phyloP scores from a whole-genome alignment of 2,329 filamentous ascomycete genomes.

The Pestalotiopsis sp. region DNA sequence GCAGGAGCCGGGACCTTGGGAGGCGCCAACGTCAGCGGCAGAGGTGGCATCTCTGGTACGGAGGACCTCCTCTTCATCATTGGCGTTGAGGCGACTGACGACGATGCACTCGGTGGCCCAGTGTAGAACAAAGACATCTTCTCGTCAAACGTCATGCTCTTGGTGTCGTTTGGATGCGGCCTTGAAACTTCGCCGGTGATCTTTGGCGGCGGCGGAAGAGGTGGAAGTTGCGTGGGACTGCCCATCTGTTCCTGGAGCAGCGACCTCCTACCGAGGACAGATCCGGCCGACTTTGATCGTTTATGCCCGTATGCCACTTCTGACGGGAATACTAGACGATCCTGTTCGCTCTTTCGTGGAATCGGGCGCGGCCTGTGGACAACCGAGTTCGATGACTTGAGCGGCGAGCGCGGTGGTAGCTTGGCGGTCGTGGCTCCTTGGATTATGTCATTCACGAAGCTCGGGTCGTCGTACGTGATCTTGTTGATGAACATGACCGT shows the following conservation, averaged over 20 bases:
- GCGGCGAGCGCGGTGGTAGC: slow-evolving; percentile 19
- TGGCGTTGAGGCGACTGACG: slow-evolving; percentile 23
- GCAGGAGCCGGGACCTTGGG: slow-evolving; percentile 22
- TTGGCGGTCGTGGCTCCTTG: slow-evolving; percentile 43
- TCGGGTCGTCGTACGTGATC: slow-evolving; percentile 56
- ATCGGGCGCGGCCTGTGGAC: slow-evolving; percentile 59
- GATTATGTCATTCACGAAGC: slow-evolving; percentile 50
- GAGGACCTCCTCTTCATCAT: slow-evolving; percentile 36
- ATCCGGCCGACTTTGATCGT: slow-evolving; percentile 52
- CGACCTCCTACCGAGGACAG: slow-evolving; percentile 46
- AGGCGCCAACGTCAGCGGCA: slow-evolving; percentile 33
- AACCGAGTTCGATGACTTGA: slow-evolving; percentile 39
- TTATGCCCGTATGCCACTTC: slow-evolving; percentile 46
- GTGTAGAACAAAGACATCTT: slow-evolving; percentile 55
- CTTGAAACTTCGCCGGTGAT: slow-evolving; percentile 39
- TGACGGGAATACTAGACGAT: slow-evolving; percentile 49
- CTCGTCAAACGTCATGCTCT: slow-evolving; percentile 61
- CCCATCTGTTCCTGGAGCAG: slow-evolving; percentile 44
- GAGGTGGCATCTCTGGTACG: slow-evolving; percentile 45
- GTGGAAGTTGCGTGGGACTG: slow-evolving; percentile 52
- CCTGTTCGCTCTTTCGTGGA: slow-evolving; percentile 47
- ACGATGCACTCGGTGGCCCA: slow-evolving; percentile 29
- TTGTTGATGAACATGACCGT: slow-evolving; percentile 59
- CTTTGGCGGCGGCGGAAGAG: slow-evolving; percentile 50
- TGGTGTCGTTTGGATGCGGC: slow-evolving; percentile 53